Base-by-base conservation (phyloP, 352 stramenopile species). In the Globisporangium echinulatum region DNA sequence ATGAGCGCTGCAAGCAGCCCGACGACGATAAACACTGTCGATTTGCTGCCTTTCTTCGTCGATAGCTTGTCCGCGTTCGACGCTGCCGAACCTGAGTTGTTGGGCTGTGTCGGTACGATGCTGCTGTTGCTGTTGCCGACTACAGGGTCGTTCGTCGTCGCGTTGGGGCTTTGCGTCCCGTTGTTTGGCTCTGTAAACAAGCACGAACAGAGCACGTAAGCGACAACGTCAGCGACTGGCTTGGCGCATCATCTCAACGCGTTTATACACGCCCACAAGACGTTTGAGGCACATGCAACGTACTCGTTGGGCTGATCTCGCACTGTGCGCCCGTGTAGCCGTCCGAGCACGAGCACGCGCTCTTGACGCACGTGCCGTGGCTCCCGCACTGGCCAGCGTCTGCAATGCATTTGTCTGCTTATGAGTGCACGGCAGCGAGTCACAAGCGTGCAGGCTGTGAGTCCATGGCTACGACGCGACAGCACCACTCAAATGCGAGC, bases 1-100 rank as follows among this genome's bases (percentile, higher is more conserved):
- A 92, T 76, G 47, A 77, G 68, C 33, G 74, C 80, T 10, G 74
- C 78, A 54, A 92, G 56, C 9, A 90, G 59, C 40, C 69, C 79
- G 44, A 92, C 74, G 61, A 87, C 72, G 60, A 92, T 87, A 36
- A 87, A 85, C 42, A 86, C 68, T 6, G 77, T 66, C 5, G 74
- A 87, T n/a, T 68, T 72, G 37, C 66, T 85, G 46, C 71, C 70
- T 7, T 58, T 56, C 47, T 58, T 52, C 2, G 60, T 62, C 13
- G 66, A 65, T n/a, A 71, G 57, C 1, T 57, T 68, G 14, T 68
- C 59, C 3, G 58, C 47, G 47, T 64, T 60, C 4, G 63, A 62
- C 14, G 58, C 39, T 7, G 58, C 44, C 43, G 63, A 66, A 13
- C 54, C 59, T 10, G 54, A 36, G 5, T 67, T 50, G 47, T 62